A percentile compares a stretch with the other conserved stretches of the same genome.
phyloP scores from a whole-genome alignment of 2,329 filamentous ascomycete genomes.

The Geosmithia morbida region DNA sequence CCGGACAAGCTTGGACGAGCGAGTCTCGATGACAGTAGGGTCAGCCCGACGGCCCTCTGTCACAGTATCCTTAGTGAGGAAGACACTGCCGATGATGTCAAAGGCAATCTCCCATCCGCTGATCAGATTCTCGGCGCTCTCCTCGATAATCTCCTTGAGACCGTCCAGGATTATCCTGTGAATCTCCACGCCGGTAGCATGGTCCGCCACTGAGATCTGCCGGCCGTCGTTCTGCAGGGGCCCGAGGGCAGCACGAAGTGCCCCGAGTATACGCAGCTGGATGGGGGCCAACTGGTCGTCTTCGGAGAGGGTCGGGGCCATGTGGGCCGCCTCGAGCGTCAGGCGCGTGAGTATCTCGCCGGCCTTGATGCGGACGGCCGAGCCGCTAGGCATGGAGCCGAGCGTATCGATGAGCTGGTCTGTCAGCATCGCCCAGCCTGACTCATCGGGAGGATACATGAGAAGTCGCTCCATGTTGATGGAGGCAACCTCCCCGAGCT shows the following conservation, averaged over 20 bases:
- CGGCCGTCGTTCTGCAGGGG: slow-evolving; percentile 38
- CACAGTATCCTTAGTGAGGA: slow-evolving; percentile 30
- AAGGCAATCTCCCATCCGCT: slow-evolving; percentile 81
- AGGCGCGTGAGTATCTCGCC: slow-evolving; percentile 49
- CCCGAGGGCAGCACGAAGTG: slow-evolving; percentile 45
- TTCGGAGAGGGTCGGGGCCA: slow-evolving; percentile 33
- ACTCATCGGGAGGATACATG: slow-evolving; percentile 47
- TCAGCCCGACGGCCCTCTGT: slow-evolving; percentile 15
- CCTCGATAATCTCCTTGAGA: slow-evolving; percentile 69
- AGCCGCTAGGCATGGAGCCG: slow-evolving; percentile 27
- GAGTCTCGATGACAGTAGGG: slow-evolving; percentile 27
- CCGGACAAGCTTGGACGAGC: slow-evolving; percentile 63
- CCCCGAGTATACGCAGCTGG: slow-evolving; percentile 57
- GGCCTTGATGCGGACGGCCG: slow-evolving; percentile 42
- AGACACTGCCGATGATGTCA: slow-evolving; percentile 71
- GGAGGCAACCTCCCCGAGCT: slow-evolving; percentile 56
- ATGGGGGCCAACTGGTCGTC: slow-evolving; percentile 40
- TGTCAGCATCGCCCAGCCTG: slow-evolving; percentile 61
- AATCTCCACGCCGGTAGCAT: slow-evolving; percentile 59
- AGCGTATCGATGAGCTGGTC: slow-evolving; percentile 37
- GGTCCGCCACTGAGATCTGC: slow-evolving; percentile 38
- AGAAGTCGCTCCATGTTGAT: slow-evolving; percentile 67
- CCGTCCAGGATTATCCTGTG: slow-evolving; percentile 70
- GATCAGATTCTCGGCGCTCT: slow-evolving; percentile 70
- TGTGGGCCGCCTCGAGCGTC: slow-evolving; percentile 40